Base-by-base conservation (phyloP, 768 basidiomycete genomes). In the Fomitopsis pulvina region DNA sequence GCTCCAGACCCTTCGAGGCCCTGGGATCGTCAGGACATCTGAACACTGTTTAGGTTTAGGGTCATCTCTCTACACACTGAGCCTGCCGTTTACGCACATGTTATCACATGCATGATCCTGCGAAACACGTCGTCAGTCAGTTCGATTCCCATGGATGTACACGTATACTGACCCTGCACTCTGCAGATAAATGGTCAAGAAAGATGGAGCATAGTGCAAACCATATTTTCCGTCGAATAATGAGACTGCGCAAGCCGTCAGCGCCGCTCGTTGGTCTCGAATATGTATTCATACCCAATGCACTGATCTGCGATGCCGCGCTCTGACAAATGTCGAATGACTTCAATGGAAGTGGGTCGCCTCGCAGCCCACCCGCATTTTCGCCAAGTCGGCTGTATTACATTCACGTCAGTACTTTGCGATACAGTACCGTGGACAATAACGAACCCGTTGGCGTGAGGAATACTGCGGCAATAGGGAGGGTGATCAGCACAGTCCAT, bases 51-150 rank as follows among this genome's bases (percentile, higher is more conserved):
- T 14, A 12, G 44, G 37, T 50, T 32, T 25, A 49, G 59, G 40
- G 48, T 52, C 47, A 57, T n/a, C n/a, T n/a, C n/a, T n/a, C n/a
- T n/a, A n/a, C n/a, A n/a, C n/a, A n/a, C n/a, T n/a, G n/a, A n/a
- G n/a, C n/a, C n/a, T n/a, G n/a, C n/a, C n/a, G n/a, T n/a, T n/a
- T 37, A 37, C 82, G 53, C 64, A 87, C 87, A 60, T 16, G 85
- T 85, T 56, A 86, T 68, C 38, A 87, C 76, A 59, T 90, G 86
- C 86, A 88, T 87, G 57, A 89, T 84, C 25, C 87, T 88, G 32
- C 8, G 14, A 10, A 9, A 26, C 25, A 9, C n/a, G 3, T 18
- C 29, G 10, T 37, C 7, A 9, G 45, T 46, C 18, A 46, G 20
- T n/a, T 8, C 3, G 60, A 20, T 49, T 40, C n/a, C 21, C 52